Percentiles rank a stretch among this genome's conserved stretches.
Conservation (phyloP, 2,329 filamentous ascomycete species). For the Diaporthe ampelina region DNA sequence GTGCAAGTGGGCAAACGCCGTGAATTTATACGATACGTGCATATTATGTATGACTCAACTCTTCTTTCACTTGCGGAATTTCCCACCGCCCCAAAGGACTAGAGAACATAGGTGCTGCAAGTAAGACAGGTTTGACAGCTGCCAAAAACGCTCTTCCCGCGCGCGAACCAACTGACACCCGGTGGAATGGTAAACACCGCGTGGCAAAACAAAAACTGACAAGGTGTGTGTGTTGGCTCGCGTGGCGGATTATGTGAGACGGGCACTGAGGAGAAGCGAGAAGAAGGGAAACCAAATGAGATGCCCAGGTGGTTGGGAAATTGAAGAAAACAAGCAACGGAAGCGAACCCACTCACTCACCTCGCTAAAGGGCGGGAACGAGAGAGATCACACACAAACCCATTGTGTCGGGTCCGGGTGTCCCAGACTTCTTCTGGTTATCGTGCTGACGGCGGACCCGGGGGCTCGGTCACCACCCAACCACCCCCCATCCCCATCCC, state of each 20-base stretch:
- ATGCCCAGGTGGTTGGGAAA: neutral
- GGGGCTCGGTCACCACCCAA: constrained; percentile 8
- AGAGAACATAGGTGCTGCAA: too few species aligned
- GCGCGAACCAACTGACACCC: too few species aligned
- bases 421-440: neutral
- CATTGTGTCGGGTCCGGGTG: constrained; percentile 23
- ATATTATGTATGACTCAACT: too few species aligned
- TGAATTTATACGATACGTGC: too few species aligned
- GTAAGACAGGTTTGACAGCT: too few species aligned
- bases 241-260: constrained; percentile 32
- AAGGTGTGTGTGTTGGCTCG: too few species aligned
- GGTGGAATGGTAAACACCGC: neutral
- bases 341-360: neutral
- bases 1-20: too few species aligned
- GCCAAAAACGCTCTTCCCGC: too few species aligned
- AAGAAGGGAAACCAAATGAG: neutral
- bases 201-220: neutral
- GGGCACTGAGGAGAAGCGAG: neutral
- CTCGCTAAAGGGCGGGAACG: neutral
- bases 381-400: neutral
- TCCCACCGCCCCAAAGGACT: too few species aligned
- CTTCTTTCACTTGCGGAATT: too few species aligned
- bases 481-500: neutral
- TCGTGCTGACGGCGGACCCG: constrained; percentile 32
- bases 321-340: neutral